Conservation (phyloP, 179 eudicot species). For the Pouteria campechiana region DNA sequence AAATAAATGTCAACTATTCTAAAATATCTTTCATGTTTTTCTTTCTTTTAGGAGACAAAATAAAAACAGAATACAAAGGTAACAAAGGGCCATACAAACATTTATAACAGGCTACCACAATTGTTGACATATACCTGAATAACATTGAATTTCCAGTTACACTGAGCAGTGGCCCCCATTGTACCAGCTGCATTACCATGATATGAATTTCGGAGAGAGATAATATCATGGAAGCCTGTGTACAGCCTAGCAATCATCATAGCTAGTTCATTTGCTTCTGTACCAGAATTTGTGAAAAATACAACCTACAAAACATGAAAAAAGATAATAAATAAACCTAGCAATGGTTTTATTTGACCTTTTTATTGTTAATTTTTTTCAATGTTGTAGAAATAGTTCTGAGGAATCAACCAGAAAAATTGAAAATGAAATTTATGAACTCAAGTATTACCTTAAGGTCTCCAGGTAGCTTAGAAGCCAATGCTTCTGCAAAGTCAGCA, state of each 20-base stretch:
- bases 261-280: constrained; percentile 97
- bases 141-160: constrained; percentile 82
- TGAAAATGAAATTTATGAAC: background rate
- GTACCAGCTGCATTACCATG: constrained; percentile 97
- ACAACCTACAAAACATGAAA: constrained; percentile 48
- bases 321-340: background rate
- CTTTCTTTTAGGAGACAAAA: too few species aligned
- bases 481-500: constrained; percentile 86
- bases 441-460: constrained; percentile 61
- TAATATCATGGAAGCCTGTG: constrained; percentile 79
- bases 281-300: constrained; percentile 92
- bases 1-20: too few species aligned
- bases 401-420: background rate
- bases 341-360: background rate
- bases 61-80: too few species aligned
- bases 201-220: constrained; percentile 82
- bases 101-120: background rate
- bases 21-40: too few species aligned
- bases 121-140: constrained; percentile 67
- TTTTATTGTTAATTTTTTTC: too few species aligned
- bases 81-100: too few species aligned
- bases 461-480: constrained; percentile 71
- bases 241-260: constrained; percentile 86
- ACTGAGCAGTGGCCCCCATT: constrained; percentile 93
- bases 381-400: background rate